Evolutionary conservation across 2,329 filamentous ascomycete species (phyloP).

Genomic region (Exophiala oligosperma): DNA sequence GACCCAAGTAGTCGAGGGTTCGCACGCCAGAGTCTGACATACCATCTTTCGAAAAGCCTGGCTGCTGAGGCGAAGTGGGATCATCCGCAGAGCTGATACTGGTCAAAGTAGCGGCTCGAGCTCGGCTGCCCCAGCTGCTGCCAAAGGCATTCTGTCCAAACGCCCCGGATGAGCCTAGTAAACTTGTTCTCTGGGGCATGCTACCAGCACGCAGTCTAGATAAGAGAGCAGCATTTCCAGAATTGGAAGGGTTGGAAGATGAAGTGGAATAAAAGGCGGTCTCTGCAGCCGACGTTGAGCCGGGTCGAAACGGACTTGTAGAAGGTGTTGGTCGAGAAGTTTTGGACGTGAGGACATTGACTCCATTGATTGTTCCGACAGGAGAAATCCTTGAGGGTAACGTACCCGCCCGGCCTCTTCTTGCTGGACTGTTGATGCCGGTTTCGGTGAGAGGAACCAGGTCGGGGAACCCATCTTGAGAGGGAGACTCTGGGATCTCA

Average conservation of each 20-base stretch:
- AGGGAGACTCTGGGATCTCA: constrained; percentile 96
- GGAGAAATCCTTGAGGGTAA: constrained; percentile 93
- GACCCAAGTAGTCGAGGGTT: constrained; percentile 91
- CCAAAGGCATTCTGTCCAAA: constrained; percentile 89
- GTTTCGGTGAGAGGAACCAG: constrained; percentile 72
- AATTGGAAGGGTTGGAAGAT: constrained; percentile 46
- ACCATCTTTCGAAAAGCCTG: constrained; percentile 81
- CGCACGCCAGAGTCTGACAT: constrained; percentile 84
- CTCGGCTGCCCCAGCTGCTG: constrained; percentile 81
- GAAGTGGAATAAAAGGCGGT: constrained; percentile 40
- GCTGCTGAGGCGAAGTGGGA: constrained; percentile 82
- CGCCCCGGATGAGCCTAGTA: constrained; percentile 60
- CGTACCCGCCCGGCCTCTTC: constrained; percentile 87
- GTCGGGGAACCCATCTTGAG: constrained; percentile 87
- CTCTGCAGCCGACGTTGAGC: constrained; percentile 37
- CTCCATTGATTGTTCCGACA: constrained; percentile 62
- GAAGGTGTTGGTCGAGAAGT: constrained; percentile 83
- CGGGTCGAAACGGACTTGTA: constrained; percentile 81
- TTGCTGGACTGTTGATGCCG: constrained; percentile 63
- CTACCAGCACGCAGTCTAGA: constrained; percentile 88
- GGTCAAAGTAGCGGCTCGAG: constrained; percentile 82
- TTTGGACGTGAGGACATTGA: constrained; percentile 66
- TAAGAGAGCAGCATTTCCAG: constrained; percentile 68
- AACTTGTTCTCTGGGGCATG: constrained; percentile 83
- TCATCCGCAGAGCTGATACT: constrained; percentile 87